A percentile compares a stretch with the other conserved stretches of the same genome.
These are phyloP conservation scores for Colletotrichum spaethianum DNA, from an alignment of 2,329 filamentous ascomycete species.

Conservation along the genomic window DNA sequence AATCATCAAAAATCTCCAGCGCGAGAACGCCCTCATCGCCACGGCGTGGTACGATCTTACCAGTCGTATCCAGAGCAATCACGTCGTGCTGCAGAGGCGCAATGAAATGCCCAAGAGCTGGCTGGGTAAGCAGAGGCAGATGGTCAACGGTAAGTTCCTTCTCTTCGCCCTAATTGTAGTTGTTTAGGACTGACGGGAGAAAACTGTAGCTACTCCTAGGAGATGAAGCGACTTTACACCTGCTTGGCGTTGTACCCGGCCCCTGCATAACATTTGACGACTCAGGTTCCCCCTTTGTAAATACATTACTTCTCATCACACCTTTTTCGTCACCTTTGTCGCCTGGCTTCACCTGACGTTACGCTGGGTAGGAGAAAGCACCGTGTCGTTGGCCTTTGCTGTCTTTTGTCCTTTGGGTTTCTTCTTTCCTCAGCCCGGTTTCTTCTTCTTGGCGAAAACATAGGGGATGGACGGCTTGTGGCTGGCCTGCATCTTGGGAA, in stretches of 20 bases:
- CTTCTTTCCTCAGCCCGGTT: neutral
- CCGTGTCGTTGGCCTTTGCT: conserved; percentile 6
- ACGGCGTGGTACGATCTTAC: conserved; percentile 91
- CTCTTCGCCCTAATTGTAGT: conserved; percentile 5
- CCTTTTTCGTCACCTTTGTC: neutral
- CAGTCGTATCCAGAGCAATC: conserved; percentile 84
- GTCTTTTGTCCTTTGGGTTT: neutral
- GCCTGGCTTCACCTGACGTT: neutral
- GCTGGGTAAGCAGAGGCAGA: conserved; percentile 85
- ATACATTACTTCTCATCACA: neutral
- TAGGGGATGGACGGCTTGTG: conserved; percentile 9
- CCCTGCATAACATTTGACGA: neutral
- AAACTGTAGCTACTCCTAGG: conserved; percentile 44
- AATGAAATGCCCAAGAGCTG: conserved; percentile 84
- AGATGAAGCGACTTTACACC: conserved; percentile 32
- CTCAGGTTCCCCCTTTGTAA: neutral
- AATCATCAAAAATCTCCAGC: conserved; percentile 77
- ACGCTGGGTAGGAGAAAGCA: neutral
- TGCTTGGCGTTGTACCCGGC: neutral
- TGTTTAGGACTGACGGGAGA: conserved; percentile 8
- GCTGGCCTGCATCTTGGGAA: conserved; percentile 35
- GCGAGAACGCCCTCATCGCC: conserved; percentile 83
- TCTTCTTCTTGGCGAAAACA: conserved; percentile 8
- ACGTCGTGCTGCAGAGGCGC: conserved; percentile 81
- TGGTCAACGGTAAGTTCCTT: conserved; percentile 69